phyloP scores from a whole-genome alignment of 1,139 yeast species.

The Eremothecium coryli region DNA sequence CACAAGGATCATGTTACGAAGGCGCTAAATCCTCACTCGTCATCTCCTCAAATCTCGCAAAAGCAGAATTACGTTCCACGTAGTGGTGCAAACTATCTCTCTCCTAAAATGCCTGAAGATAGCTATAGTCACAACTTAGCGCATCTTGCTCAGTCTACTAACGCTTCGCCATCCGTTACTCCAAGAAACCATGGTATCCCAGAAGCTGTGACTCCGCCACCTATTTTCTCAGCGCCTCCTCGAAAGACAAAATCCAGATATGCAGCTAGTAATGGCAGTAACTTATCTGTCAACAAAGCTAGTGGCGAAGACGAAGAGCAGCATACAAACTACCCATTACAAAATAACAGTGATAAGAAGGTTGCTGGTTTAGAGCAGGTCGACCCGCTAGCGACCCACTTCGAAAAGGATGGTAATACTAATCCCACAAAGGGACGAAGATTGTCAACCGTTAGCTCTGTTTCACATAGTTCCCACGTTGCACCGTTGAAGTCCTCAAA shows the following conservation, averaged over 20 bases:
- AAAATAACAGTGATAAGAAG: no score
- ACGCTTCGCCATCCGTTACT: conserved; percentile 2
- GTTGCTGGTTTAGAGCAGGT: no score
- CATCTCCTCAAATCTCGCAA: not conserved
- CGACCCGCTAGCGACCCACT: no score
- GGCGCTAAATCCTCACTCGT: not conserved
- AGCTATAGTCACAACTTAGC: not conserved
- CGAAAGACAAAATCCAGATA: not conserved
- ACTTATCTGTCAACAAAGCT: not conserved
- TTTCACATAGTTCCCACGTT: no score
- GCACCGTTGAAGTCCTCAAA: not conserved
- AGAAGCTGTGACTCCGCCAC: conserved; percentile 7
- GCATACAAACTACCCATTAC: no score
- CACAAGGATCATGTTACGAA: not conserved
- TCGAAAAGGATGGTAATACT: no score
- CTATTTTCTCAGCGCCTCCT: conserved; percentile 6
- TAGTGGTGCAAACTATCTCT: not conserved
- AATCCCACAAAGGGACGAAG: no score
- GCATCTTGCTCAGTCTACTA: not conserved
- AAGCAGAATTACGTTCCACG: not conserved
- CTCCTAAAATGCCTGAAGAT: conserved; percentile 1
- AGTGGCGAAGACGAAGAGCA: no score
- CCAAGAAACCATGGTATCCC: conserved; percentile 3
- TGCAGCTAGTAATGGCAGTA: not conserved
- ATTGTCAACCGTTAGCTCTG: no score